phyloP scores from a whole-genome alignment of 257 asterid genomes.

The Sherardia arvensis region DNA sequence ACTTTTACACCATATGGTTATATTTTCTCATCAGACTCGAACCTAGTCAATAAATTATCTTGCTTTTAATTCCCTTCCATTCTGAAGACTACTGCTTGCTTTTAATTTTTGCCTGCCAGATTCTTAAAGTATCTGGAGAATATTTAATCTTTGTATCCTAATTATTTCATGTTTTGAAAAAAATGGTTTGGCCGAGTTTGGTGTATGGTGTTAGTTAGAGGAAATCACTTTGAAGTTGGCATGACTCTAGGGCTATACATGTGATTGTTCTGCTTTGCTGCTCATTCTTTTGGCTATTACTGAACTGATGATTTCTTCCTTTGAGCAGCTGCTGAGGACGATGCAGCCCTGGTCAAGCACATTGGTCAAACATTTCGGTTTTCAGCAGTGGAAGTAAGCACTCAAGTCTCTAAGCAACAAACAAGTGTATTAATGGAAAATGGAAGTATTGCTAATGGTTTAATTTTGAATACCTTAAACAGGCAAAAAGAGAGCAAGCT shows the following conservation, averaged over 20 bases:
- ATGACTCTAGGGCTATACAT: background rate
- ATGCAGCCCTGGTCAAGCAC: conserved; percentile 59
- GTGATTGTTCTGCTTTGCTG: background rate
- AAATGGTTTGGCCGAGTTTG: background rate
- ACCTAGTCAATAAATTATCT: background rate
- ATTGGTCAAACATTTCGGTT: conserved; percentile 85
- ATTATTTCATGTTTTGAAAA: too few species aligned
- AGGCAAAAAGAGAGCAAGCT: conserved; percentile 66
- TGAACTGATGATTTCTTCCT: background rate
- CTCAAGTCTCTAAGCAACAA: background rate
- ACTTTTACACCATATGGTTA: conserved; percentile 4
- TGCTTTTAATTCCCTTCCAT: background rate
- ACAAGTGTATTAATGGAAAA: background rate
- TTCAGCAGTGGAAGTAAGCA: conserved; percentile 60
- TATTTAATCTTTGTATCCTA: too few species aligned
- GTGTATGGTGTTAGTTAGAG: background rate
- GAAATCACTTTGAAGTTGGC: background rate
- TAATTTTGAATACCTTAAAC: background rate
- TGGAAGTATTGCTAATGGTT: background rate
- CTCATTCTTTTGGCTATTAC: background rate
- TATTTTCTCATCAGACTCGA: background rate
- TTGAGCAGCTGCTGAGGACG: conserved; percentile 79
- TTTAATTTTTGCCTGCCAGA: background rate
- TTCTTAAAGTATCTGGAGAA: background rate
- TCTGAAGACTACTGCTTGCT: background rate